A percentile compares a stretch with the other conserved stretches of the same genome.
phyloP scores from a whole-genome alignment of 1,284 basidiomycete species.

The Volvariella surrecta region DNA sequence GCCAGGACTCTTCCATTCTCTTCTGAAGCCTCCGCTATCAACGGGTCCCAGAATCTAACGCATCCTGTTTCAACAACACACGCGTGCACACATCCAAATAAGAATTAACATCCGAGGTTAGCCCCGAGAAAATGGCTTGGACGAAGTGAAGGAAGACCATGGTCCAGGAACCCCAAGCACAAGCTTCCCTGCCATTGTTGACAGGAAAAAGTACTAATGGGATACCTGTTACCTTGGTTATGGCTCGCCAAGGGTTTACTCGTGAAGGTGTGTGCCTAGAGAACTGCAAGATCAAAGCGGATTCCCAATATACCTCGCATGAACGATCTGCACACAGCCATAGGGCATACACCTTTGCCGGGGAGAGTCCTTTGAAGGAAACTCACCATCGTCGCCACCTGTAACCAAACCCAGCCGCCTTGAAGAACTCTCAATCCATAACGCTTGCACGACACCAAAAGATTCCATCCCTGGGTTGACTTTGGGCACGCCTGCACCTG shows the following conservation, averaged over 20 bases:
- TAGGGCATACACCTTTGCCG: not conserved
- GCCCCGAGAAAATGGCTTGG: too few species aligned
- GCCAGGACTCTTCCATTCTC: conserved; percentile 42
- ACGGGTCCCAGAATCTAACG: conserved; percentile 58
- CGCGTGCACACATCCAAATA: too few species aligned
- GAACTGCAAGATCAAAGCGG: not conserved
- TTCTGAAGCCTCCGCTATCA: conserved; percentile 24
- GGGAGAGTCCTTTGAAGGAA: not conserved
- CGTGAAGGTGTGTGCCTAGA: not conserved
- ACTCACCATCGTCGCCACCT: conserved; percentile 57
- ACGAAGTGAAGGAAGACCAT: too few species aligned
- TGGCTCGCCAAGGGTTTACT: not conserved
- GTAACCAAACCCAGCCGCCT: conserved; percentile 42
- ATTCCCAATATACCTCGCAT: too few species aligned
- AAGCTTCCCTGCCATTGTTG: too few species aligned
- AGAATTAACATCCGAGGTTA: too few species aligned
- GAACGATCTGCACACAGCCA: not conserved
- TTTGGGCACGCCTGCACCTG: conserved; percentile 18
- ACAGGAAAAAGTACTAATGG: too few species aligned
- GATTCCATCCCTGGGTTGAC: conserved; percentile 21
- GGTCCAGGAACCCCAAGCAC: too few species aligned
- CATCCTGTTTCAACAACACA: conserved; percentile 41
- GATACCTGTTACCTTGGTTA: too few species aligned
- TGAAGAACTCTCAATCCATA: conserved; percentile 43
- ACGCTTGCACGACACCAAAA: conserved; percentile 45